Conservation (phyloP, 768 basidiomycete species). For the Brasilioporus rufonigricans region DNA sequence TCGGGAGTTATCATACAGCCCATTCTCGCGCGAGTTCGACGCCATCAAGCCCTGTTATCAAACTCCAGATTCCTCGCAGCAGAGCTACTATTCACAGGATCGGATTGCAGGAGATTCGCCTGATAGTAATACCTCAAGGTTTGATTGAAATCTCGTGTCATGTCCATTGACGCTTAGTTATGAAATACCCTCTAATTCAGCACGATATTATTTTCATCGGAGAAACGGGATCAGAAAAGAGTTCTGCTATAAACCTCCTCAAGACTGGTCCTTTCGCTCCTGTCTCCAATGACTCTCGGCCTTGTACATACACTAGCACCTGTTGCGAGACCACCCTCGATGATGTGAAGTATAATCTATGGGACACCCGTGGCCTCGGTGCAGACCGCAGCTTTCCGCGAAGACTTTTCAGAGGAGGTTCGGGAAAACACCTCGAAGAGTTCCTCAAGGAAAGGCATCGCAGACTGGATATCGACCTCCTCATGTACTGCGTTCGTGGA, state of each 20-base stretch:
- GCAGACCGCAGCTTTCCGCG: slow-evolving; percentile 21
- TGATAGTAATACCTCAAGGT: slow-evolving; percentile 8
- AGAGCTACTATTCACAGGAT: neutral
- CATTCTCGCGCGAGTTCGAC: too few species aligned
- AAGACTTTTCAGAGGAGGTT: slow-evolving; percentile 3
- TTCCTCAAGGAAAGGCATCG: slow-evolving; percentile 20
- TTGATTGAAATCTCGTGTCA: neutral
- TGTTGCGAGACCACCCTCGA: slow-evolving; percentile 6
- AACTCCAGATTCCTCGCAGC: too few species aligned
- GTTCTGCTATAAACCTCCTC: slow-evolving; percentile 28
- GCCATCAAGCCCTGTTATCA: too few species aligned
- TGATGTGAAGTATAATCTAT: slow-evolving; percentile 13
- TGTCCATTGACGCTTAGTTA: neutral
- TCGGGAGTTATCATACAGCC: too few species aligned
- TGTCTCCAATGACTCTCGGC: slow-evolving; percentile 8
- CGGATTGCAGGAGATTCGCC: too few species aligned
- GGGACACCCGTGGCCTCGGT: slow-evolving; percentile 41
- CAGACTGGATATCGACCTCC: slow-evolving; percentile 35
- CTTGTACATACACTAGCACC: slow-evolving; percentile 14
- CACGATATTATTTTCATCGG: slow-evolving; percentile 25
- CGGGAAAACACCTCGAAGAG: slow-evolving; percentile 19
- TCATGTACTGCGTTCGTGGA: slow-evolving; percentile 38
- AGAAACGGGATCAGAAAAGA: slow-evolving; percentile 27
- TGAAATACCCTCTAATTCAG: neutral
- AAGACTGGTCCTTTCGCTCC: neutral